Conservation (phyloP, 148 eudicot genomes). For the Rhododendron henanense region DNA sequence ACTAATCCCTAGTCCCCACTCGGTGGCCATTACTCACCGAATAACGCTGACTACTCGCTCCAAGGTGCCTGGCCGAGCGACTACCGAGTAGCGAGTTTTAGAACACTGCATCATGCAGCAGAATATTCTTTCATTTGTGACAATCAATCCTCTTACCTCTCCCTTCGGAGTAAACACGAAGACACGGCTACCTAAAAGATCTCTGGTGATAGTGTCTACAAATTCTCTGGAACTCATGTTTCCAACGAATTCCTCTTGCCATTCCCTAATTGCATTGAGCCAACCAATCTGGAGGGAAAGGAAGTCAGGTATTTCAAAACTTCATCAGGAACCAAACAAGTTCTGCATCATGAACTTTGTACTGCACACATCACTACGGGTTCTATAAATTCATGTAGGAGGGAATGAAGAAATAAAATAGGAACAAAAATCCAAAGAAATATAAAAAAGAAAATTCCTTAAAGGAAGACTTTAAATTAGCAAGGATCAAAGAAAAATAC, state of each 20-base stretch:
- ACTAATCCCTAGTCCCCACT: no score
- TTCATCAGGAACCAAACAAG: not conserved
- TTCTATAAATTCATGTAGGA: no score
- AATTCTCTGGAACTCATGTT: slow-evolving; percentile 99
- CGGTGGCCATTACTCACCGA: no score
- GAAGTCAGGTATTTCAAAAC: slow-evolving; percentile 3
- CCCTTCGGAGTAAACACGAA: slow-evolving; percentile 97
- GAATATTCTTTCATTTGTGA: not conserved
- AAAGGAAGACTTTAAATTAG: slow-evolving; percentile 4
- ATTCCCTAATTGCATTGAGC: slow-evolving; percentile 97
- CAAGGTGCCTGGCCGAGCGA: no score
- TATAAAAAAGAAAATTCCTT: not conserved
- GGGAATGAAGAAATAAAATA: no score
- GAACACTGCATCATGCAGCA: not conserved
- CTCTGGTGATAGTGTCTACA: slow-evolving; percentile 88
- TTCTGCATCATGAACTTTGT: no score
- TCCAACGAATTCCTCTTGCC: slow-evolving; percentile 99
- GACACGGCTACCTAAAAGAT: slow-evolving; percentile 93
- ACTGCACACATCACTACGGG: no score
- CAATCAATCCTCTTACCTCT: slow-evolving; percentile 55
- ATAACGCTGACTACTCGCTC: no score
- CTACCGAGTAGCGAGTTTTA: no score
- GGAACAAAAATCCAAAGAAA: no score
- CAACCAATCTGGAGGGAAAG: slow-evolving; percentile 74
- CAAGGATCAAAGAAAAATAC: slow-evolving; percentile 33